Percentiles rank a stretch among this genome's conserved stretches.
These are phyloP conservation scores for Gaeumannomyces sp. DNA, from an alignment of 2,329 filamentous ascomycete species.

Conservation along the genomic window DNA sequence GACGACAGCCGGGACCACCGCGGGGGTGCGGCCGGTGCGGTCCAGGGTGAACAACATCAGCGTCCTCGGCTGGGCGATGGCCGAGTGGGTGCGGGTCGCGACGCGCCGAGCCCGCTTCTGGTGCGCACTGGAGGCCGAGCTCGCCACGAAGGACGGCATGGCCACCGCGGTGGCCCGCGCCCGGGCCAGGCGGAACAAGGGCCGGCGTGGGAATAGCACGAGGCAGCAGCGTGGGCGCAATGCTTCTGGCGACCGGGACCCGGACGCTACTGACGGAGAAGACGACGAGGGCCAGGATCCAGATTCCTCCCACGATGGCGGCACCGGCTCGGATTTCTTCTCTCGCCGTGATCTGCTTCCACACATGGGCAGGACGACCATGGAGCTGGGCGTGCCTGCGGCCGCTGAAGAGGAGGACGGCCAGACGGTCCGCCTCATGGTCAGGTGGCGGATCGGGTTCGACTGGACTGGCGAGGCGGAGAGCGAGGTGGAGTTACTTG, in stretches of 20 bases:
- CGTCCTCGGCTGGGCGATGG: conserved; percentile 60
- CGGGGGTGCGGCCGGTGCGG: conserved; percentile 34
- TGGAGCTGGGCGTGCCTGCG: conserved; percentile 40
- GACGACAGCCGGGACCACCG: conserved; percentile 22
- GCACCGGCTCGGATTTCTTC: not conserved
- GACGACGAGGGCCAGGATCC: conserved; percentile 15
- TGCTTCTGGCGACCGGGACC: conserved; percentile 10
- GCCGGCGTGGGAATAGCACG: conserved; percentile 19
- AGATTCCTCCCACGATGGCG: conserved; percentile 6
- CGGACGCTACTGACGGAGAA: conserved; percentile 19
- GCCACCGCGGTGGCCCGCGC: conserved; percentile 23
- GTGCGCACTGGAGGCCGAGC: conserved; percentile 44
- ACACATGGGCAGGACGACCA: conserved; percentile 46
- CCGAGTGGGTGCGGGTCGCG: conserved; percentile 59
- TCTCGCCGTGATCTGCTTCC: conserved; percentile 40
- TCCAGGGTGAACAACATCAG: conserved; percentile 56
- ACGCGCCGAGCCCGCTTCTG: conserved; percentile 57
- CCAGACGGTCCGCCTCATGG: conserved; percentile 37
- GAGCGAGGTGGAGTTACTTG: conserved; percentile 47
- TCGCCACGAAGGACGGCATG: conserved; percentile 32
- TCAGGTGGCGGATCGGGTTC: conserved; percentile 59
- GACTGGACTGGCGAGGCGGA: conserved; percentile 69
- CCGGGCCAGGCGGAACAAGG: conserved; percentile 22
- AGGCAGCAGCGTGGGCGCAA: conserved; percentile 18
- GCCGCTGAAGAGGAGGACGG: conserved; percentile 19